A percentile compares a stretch with the other conserved stretches of the same genome.
phyloP scores from a whole-genome alignment of 305 asterid genomes.

The Solanum aculeatissimum region DNA sequence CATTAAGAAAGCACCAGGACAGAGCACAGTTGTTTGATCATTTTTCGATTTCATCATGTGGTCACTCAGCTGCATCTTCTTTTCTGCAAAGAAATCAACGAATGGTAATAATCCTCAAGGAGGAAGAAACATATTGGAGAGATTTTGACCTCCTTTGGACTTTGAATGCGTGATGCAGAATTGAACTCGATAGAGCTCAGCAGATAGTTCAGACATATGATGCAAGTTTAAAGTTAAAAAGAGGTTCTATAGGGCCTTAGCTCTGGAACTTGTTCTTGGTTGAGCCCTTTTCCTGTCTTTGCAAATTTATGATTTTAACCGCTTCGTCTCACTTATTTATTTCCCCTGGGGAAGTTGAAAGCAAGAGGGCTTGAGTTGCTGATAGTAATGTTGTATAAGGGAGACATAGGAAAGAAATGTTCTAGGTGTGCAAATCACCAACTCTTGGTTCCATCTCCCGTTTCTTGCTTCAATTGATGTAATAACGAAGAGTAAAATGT shows the following conservation, averaged over 20 bases:
- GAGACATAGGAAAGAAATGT: neutral
- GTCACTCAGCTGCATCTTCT: neutral
- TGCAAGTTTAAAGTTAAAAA: neutral
- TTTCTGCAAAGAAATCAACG: neutral
- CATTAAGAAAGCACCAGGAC: conserved; percentile 38
- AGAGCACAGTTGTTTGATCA: conserved; percentile 31
- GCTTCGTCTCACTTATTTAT: neutral
- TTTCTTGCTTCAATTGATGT: neutral
- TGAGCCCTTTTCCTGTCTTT: neutral
- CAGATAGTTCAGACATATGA: neutral
- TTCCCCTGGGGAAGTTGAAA: neutral
- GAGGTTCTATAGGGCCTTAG: neutral
- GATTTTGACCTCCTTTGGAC: neutral
- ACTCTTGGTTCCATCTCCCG: neutral
- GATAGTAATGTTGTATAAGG: neutral
- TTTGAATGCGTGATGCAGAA: neutral
- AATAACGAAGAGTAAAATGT: neutral
- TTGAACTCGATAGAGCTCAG: neutral
- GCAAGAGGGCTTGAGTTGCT: neutral
- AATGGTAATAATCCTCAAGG: neutral
- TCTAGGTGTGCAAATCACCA: neutral
- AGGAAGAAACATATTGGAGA: neutral
- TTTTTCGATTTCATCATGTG: neutral
- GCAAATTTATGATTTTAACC: neutral
- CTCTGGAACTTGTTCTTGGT: neutral